Evolutionary conservation across 2,329 filamentous ascomycete genomes (phyloP), one percentile per base, ranked within the genome.

Genomic region (Colletotrichum sp.): DNA sequence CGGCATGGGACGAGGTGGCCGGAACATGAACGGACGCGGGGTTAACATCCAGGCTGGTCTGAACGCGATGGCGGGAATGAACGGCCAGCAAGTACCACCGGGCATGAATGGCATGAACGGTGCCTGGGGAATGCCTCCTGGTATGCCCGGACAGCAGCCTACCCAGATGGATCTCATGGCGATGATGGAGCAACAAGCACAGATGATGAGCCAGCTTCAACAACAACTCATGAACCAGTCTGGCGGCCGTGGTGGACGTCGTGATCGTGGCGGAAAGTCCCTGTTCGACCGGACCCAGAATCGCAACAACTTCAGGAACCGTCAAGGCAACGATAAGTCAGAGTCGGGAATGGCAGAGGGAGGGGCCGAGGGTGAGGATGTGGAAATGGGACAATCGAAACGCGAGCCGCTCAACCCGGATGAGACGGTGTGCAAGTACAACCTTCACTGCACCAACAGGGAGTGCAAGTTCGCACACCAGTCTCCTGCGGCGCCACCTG

Each of bases 401-500:
- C 90, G 85, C 82, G 92, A 88, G 86, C 87, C 84, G 80, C 90
- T 82, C 48, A 92, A 89, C 81, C 87, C 88, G n/a, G 90, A 92
- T 8, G 91, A 95, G 65, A 94, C 89, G 16, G 88, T 96, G 77
- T 99, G 97, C 91, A 95, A 94, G 81, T 99, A 93, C 88, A 98
- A 99, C 86, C 88, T 97, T 70, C 89, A 91, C 78, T 99, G 97
- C 88, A 95, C 94, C 52, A 98, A 98, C 85, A 92, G 92, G 79
- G 95, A 98, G 77, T 99, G 97, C 87, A 94, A 93, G 79, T 99
- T 95, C 84, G 97, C 95, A 22, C 97, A 99, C 82, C 96, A 98
- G 86, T 98, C 96, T 18, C 96, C 97, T 3, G 96, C 95, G 3
- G 96, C 96, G 36, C 94, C 95, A 5, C 93, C 94, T 3, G 95